Base-by-base conservation (phyloP, 2,329 filamentous ascomycete species). In the Biscogniauxia sp. region DNA sequence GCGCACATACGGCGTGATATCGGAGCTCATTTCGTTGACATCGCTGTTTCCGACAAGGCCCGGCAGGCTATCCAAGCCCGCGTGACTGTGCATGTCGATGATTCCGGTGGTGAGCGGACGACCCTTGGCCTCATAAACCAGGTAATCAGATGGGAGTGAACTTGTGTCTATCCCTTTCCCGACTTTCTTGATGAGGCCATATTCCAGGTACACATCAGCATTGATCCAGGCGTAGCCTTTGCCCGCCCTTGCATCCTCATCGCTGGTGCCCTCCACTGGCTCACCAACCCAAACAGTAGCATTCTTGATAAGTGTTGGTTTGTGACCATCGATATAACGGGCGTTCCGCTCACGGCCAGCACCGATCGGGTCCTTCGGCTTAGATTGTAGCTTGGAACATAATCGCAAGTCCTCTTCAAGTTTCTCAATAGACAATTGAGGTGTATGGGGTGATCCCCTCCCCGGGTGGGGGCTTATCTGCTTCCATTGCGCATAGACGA, bases 51-150 rank as follows among this genome's bases (percentile, higher is more conserved):
- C 86, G 1, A 67, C 59, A 1, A 89, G 77, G 1, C 69, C 71
- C 0, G 88, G 87, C n/a, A 89, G 73, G 17, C 82, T 78, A 28
- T 81, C 77, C 0, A 88, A 82, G 7, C 87, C 86, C 1, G 86
- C 81, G 69, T 91, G 88, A 37, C 82, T 86, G 73, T 91, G 88
- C 85, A 90, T 90, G 69, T 91, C 88, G 54, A 91, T 84, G 66
- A 91, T 86, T 17, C 88, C 88, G 7, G 81, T 80, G 0, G 88
- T 91, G 20, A 91, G 75, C 59, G 81, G 84, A 2, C 85, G 81
- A 1, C 88, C 87, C 25, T 79, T 72, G 4, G 85, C 87, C 57
- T 90, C 78, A 70, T 80, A 88, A 8, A 87, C 68, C 4, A 82
- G 64, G 0, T 78, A 79, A 54, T 83, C 78, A 2, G 79, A 68